Evolutionary conservation across 495 filamentous ascomycete genomes (phyloP).

Genomic region (Tuber brumale): DNA sequence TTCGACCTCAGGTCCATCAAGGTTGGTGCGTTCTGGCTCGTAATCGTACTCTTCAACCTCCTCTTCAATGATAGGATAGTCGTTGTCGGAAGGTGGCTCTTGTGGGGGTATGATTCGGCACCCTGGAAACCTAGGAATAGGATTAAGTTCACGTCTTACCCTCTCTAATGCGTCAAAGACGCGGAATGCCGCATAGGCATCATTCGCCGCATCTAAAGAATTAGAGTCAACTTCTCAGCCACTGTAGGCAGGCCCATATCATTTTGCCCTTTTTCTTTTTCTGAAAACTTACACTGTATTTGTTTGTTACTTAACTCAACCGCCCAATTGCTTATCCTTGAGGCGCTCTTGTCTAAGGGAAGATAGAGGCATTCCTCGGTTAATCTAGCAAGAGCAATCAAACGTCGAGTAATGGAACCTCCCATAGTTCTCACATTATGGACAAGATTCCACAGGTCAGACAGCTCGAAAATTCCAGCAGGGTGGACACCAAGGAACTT

Average conservation of each 20-base stretch:
- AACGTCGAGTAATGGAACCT: slow-evolving; percentile 45
- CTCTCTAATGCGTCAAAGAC: slow-evolving; percentile 64
- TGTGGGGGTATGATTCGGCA: slow-evolving; percentile 14
- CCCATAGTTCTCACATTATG: slow-evolving; percentile 48
- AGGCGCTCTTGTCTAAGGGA: slow-evolving; percentile 68
- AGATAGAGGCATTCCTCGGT: slow-evolving; percentile 65
- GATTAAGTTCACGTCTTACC: slow-evolving; percentile 57
- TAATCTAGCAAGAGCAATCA: slow-evolving; percentile 61
- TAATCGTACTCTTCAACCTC: neutral
- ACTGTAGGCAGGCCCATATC: slow-evolving; percentile 7
- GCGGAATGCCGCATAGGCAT: slow-evolving; percentile 73
- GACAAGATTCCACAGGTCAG: slow-evolving; percentile 69
- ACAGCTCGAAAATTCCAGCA: slow-evolving; percentile 67
- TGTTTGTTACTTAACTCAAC: slow-evolving; percentile 56
- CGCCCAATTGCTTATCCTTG: slow-evolving; percentile 69
- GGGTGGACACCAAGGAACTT: slow-evolving; percentile 59
- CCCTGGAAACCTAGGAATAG: slow-evolving; percentile 61
- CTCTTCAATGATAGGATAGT: neutral
- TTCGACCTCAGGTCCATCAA: slow-evolving; percentile 5
- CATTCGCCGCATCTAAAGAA: slow-evolving; percentile 65
- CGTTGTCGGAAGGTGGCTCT: neutral
- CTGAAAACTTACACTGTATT: slow-evolving; percentile 58
- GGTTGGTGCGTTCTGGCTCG: neutral
- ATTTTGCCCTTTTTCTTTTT: neutral
- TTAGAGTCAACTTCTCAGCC: slow-evolving; percentile 12